phyloP scores from a whole-genome alignment of 192 early-diverging fungal genomes.

The Chytriomyces sp. region DNA sequence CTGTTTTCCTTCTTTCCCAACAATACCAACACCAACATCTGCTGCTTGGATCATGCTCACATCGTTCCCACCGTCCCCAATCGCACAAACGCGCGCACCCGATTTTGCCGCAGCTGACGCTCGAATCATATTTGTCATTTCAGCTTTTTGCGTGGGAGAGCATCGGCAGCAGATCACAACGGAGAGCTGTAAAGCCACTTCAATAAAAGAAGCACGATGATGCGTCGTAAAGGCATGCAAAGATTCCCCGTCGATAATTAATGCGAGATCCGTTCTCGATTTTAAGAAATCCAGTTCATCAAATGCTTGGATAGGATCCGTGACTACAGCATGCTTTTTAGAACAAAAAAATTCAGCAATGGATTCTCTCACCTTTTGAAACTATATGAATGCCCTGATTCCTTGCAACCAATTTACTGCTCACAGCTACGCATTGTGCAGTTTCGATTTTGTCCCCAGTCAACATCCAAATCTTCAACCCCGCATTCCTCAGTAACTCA shows the following conservation, averaged over 20 bases:
- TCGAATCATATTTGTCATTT: slow-evolving; percentile 77
- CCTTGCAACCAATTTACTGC: slow-evolving; percentile 85
- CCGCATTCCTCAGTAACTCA: slow-evolving; percentile 88
- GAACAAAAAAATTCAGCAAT: slow-evolving; percentile 53
- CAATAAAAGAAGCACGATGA: slow-evolving; percentile 78
- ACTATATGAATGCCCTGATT: slow-evolving; percentile 87
- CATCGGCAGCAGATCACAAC: slow-evolving; percentile 94
- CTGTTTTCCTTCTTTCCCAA: slow-evolving; percentile 95
- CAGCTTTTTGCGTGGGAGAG: slow-evolving; percentile 97
- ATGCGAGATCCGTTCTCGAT: slow-evolving; percentile 72
- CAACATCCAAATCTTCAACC: slow-evolving; percentile 95
- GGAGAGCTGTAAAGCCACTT: slow-evolving; percentile 73
- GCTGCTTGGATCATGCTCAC: slow-evolving; percentile 97
- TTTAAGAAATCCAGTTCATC: slow-evolving; percentile 79
- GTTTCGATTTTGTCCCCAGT: slow-evolving; percentile 99
- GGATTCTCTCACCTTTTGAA: slow-evolving; percentile 60
- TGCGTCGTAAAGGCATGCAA: slow-evolving; percentile 79
- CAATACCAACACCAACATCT: slow-evolving; percentile 95
- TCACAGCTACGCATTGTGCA: slow-evolving; percentile 92
- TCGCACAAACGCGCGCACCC: slow-evolving; percentile 71
- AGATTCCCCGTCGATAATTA: slow-evolving; percentile 93
- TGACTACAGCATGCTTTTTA: slow-evolving; percentile 22
- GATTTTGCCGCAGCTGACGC: slow-evolving; percentile 70
- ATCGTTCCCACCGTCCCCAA: slow-evolving; percentile 98
- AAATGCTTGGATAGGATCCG: slow-evolving; percentile 54